Conservation (phyloP, 1,284 basidiomycete genomes). For the Entoloma clypeatum region DNA sequence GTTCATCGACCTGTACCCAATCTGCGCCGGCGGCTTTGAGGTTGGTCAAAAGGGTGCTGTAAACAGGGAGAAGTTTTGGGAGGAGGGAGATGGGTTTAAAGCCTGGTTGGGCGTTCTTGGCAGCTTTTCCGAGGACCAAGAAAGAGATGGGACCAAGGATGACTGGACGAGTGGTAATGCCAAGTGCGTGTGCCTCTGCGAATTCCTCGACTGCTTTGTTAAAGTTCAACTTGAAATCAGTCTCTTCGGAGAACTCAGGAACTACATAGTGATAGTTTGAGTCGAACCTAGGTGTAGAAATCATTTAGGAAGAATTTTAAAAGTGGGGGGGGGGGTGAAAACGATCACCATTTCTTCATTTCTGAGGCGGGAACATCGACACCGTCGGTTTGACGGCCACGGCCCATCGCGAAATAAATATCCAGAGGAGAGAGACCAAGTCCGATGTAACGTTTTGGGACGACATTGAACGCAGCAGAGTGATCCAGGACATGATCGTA, state of each 20-base stretch:
- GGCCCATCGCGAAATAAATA: conserved; percentile 98
- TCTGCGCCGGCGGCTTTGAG: conserved; percentile 92
- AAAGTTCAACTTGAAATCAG: conserved; percentile 92
- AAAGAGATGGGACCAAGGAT: conserved; percentile 96
- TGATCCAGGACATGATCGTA: conserved; percentile 99
- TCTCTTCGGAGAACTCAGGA: conserved; percentile 90
- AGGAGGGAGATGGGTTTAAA: conserved; percentile 94
- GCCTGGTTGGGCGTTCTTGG: conserved; percentile 79
- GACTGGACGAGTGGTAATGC: conserved; percentile 92
- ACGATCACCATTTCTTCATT: conserved; percentile 93
- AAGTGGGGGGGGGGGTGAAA: conserved; percentile 4
- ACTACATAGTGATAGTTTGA: conserved; percentile 99
- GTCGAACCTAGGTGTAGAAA: conserved; percentile 75
- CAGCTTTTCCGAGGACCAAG: conserved; percentile 90
- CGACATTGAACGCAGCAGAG: conserved; percentile 94
- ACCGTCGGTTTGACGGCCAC: conserved; percentile 91
- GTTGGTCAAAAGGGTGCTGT: conserved; percentile 88
- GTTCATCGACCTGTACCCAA: conserved; percentile 97
- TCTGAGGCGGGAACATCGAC: conserved; percentile 98
- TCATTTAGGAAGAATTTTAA: conserved; percentile 3
- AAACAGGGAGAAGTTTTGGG: conserved; percentile 87
- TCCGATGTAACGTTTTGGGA: conserved; percentile 91
- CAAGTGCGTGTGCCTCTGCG: conserved; percentile 91
- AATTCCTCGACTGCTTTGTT: conserved; percentile 96
- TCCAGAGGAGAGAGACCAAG: conserved; percentile 89